Conservation (phyloP, 1,284 basidiomycete species). For the Stereum hirsutum region DNA sequence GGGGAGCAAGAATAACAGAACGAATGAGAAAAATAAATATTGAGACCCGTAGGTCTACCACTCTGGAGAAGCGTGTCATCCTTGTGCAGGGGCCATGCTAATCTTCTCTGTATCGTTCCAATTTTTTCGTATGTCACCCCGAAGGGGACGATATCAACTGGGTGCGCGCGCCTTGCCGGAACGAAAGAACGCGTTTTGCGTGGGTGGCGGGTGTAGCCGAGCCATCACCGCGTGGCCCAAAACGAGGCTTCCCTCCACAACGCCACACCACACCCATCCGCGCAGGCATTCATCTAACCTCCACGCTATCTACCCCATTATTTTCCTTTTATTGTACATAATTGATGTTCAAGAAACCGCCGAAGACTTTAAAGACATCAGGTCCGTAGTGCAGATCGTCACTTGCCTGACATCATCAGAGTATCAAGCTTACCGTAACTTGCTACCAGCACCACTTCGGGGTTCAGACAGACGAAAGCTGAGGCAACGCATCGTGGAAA, state of each 20-base stretch:
- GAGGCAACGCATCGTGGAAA: slow-evolving; percentile 43
- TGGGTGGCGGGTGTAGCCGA: neutral
- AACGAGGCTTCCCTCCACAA: too few relatives aligned
- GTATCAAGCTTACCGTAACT: neutral
- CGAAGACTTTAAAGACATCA: slow-evolving; percentile 58
- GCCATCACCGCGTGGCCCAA: too few relatives aligned
- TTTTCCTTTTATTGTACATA: too few relatives aligned
- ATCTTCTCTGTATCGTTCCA: neutral
- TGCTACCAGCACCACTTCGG: slow-evolving; percentile 45
- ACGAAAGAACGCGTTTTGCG: neutral
- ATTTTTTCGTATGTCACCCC: slow-evolving; percentile 2
- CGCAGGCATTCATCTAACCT: too few relatives aligned
- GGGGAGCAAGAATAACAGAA: too few relatives aligned
- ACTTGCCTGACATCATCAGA: neutral
- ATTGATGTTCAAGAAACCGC: slow-evolving; percentile 79
- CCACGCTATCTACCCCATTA: too few relatives aligned
- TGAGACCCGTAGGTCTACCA: neutral
- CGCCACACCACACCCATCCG: too few relatives aligned
- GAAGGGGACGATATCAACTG: neutral
- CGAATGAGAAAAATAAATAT: slow-evolving; percentile 2
- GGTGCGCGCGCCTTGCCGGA: too few relatives aligned
- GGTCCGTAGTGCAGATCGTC: slow-evolving; percentile 19
- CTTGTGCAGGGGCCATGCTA: neutral
- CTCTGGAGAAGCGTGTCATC: neutral
- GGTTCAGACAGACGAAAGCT: slow-evolving; percentile 64